phyloP scores from a whole-genome alignment of 1,284 basidiomycete genomes.

The Psilocybe mexicana region DNA sequence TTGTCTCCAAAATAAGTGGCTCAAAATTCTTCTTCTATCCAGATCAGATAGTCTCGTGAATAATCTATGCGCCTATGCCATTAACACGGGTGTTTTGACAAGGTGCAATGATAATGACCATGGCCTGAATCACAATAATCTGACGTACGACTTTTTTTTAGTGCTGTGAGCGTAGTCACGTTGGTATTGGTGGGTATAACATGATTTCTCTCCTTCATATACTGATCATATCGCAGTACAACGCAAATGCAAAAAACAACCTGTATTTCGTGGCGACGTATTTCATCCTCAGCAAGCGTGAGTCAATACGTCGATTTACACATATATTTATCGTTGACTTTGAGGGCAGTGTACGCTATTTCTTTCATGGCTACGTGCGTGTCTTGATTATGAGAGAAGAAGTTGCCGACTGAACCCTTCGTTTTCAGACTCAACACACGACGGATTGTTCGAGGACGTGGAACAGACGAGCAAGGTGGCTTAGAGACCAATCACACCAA shows the following conservation, averaged over 20 bases:
- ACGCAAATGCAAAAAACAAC: slow-evolving; percentile 49
- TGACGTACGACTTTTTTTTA: slow-evolving; percentile 24
- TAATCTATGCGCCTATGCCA: slow-evolving; percentile 44
- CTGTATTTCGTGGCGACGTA: slow-evolving; percentile 60
- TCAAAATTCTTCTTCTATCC: neutral
- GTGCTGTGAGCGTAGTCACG: slow-evolving; percentile 58
- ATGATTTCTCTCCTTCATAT: neutral
- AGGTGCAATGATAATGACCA: slow-evolving; percentile 37
- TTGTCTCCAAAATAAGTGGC: too few species aligned
- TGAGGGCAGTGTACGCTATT: slow-evolving; percentile 59
- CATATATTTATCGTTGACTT: neutral
- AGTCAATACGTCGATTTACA: slow-evolving; percentile 24
- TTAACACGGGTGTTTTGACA: slow-evolving; percentile 64
- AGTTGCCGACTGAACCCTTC: neutral
- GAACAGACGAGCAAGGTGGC: slow-evolving; percentile 42
- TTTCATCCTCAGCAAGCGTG: slow-evolving; percentile 67
- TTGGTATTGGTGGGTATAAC: slow-evolving; percentile 49
- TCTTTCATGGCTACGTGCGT: slow-evolving; percentile 68
- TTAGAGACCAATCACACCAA: slow-evolving; percentile 41
- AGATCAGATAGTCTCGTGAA: slow-evolving; percentile 66
- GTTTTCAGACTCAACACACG: slow-evolving; percentile 50
- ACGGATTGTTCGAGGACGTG: slow-evolving; percentile 43
- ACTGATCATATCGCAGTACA: slow-evolving; percentile 43
- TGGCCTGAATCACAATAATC: neutral
- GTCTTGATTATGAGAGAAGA: neutral